A percentile compares a stretch with the other conserved stretches of the same genome.
phyloP scores from a whole-genome alignment of 2,329 filamentous ascomycete species.

The Ophiostoma pallidulum region DNA sequence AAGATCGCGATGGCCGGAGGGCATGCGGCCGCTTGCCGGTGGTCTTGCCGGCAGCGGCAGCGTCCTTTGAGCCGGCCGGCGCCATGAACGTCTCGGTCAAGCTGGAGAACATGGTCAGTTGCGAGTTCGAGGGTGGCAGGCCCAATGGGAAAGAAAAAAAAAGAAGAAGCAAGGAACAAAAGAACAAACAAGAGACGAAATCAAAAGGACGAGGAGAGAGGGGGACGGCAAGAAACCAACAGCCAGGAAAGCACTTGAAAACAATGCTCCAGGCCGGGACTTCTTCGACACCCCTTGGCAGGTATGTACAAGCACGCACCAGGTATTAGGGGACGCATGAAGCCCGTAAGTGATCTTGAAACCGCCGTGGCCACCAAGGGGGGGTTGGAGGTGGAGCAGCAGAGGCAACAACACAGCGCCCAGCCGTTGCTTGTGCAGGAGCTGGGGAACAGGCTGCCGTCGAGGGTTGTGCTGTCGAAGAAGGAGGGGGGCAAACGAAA shows the following conservation, averaged over 20 bases:
- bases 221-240: neutral
- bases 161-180: neutral
- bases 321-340: slow-evolving; percentile 12
- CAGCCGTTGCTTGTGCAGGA: neutral
- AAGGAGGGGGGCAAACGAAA: neutral
- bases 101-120: slow-evolving; percentile 23
- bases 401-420: neutral
- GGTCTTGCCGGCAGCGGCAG: slow-evolving; percentile 13
- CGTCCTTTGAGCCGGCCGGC: slow-evolving; percentile 18
- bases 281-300: too few relatives aligned
- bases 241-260: neutral
- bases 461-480: too few relatives aligned
- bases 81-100: slow-evolving; percentile 23
- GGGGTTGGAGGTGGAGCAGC: slow-evolving; percentile 7
- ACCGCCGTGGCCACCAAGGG: slow-evolving; percentile 10
- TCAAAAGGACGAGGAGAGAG: neutral
- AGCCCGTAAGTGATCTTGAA: slow-evolving; percentile 14
- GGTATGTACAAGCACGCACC: slow-evolving; percentile 3
- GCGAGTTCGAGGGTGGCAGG: too few relatives aligned
- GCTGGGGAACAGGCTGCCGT: too few relatives aligned
- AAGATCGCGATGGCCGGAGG: slow-evolving; percentile 23
- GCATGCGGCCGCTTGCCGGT: slow-evolving; percentile 18
- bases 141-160: neutral
- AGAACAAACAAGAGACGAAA: neutral
- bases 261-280: neutral